Conservation (phyloP, 2,329 filamentous ascomycete genomes). For the Fusarium ambrosium region DNA sequence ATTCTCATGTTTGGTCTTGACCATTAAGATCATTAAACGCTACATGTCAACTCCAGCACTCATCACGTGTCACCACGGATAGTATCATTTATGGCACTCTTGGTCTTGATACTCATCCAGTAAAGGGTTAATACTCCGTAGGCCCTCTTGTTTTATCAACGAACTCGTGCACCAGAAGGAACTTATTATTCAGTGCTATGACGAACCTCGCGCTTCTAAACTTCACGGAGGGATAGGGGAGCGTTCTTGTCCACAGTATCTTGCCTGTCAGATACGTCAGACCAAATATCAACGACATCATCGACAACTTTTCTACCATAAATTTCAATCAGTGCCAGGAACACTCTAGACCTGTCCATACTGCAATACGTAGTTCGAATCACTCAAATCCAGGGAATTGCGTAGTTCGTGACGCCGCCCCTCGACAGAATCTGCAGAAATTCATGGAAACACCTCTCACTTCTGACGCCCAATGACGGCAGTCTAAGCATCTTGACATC, state of each 20-base stretch:
- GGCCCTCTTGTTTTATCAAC: not conserved
- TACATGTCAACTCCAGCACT: not conserved
- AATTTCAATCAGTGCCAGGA: conserved; percentile 28
- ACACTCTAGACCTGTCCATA: not conserved
- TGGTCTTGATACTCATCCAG: too few species aligned
- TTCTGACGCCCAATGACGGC: not conserved
- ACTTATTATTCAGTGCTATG: not conserved
- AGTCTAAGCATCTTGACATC: conserved; percentile 15
- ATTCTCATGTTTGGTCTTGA: not conserved
- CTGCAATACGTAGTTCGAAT: not conserved
- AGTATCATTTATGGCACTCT: not conserved
- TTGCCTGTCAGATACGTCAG: not conserved
- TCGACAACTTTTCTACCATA: not conserved
- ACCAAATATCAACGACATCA: not conserved
- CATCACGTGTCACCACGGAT: not conserved
- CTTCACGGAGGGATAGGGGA: not conserved
- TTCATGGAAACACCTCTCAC: conserved; percentile 1
- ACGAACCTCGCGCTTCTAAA: not conserved
- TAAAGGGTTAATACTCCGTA: too few species aligned
- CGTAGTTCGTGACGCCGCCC: conserved; percentile 1
- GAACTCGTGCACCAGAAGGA: fast-evolving
- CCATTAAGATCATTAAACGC: not conserved
- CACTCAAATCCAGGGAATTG: not conserved
- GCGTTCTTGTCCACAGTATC: not conserved
- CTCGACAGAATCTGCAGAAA: not conserved